Percentiles rank a stretch among this genome's conserved stretches.
These are phyloP conservation scores for Fusarium sp. DNA, from an alignment of 2,329 filamentous ascomycete species.

Conservation along the genomic window DNA sequence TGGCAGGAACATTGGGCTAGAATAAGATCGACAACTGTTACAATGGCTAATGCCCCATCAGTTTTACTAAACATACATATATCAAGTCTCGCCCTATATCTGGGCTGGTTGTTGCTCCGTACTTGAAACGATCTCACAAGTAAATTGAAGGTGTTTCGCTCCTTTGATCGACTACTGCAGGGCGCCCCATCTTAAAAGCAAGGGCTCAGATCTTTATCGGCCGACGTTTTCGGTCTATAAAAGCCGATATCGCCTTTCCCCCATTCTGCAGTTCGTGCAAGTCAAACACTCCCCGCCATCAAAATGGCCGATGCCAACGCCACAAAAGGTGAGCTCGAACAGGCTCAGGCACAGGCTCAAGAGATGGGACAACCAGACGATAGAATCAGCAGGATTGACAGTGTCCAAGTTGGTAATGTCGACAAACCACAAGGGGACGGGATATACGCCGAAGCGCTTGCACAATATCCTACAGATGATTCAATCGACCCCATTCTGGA, in stretches of 20 bases:
- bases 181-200: neutral
- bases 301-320: neutral
- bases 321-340: neutral
- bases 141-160: neutral
- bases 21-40: neutral
- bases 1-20: neutral
- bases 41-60: neutral
- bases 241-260: neutral
- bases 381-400: neutral
- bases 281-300: neutral
- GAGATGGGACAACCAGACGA: neutral
- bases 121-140: neutral
- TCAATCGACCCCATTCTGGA: conserved; percentile 48
- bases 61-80: neutral
- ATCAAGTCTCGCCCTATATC: neutral
- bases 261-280: neutral
- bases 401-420: neutral
- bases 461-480: conserved; percentile 49
- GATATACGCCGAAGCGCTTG: conserved; percentile 49
- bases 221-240: neutral
- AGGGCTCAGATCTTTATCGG: neutral
- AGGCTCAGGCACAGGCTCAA: neutral
- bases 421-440: conserved; percentile 28
- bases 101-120: neutral
- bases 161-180: neutral